Conservation (phyloP, 371 early-diverging fungal genomes). For the Haplosporangium sp. region DNA sequence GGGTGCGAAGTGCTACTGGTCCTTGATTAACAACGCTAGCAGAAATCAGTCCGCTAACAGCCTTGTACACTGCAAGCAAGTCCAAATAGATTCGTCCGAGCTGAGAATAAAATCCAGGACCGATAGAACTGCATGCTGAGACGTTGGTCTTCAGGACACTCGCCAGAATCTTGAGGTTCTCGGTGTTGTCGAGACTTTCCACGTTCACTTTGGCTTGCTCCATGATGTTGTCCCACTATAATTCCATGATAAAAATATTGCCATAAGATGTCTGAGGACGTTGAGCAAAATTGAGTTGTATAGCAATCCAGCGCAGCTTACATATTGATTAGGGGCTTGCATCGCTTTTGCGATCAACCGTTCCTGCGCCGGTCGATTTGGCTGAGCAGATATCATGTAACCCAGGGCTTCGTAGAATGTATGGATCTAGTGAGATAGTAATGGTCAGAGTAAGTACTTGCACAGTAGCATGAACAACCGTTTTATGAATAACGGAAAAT, state of each 20-base stretch:
- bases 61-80: constrained; percentile 89
- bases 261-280: neutral
- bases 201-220: constrained; percentile 77
- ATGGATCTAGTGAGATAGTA: constrained; percentile 70
- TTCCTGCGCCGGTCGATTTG: constrained; percentile 76
- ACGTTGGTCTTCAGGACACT: constrained; percentile 97
- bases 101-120: constrained; percentile 87
- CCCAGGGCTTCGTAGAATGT: constrained; percentile 98
- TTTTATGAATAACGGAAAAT: neutral
- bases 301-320: constrained; percentile 54
- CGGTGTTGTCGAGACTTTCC: constrained; percentile 79
- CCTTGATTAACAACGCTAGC: constrained; percentile 81
- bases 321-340: constrained; percentile 87
- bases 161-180: constrained; percentile 85
- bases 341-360: constrained; percentile 86
- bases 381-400: constrained; percentile 93
- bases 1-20: constrained; percentile 89
- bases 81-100: constrained; percentile 90
- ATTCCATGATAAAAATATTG: neutral
- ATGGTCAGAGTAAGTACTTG: neutral
- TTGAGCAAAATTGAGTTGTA: neutral
- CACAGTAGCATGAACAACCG: neutral
- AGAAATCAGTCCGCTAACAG: constrained; percentile 87
- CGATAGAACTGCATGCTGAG: constrained; percentile 89
- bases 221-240: constrained; percentile 86